A percentile compares a stretch with the other conserved stretches of the same genome.
Conservation (phyloP, 768 basidiomycete species). For the Calocera cornea region DNA sequence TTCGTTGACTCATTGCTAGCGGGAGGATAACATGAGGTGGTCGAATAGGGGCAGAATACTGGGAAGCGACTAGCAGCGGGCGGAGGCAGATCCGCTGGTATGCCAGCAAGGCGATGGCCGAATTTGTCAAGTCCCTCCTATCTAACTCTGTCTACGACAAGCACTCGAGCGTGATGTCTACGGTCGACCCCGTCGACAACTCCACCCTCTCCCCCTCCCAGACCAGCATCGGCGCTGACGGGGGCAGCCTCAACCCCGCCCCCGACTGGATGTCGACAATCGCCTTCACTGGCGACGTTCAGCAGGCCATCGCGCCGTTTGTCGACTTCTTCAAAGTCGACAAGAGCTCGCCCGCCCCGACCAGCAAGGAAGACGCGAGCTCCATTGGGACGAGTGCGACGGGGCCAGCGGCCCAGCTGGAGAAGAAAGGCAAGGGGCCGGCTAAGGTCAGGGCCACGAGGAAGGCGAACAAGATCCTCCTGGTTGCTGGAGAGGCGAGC, state of each 20-base stretch:
- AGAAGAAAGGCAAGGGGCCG: neutral
- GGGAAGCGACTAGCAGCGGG: neutral
- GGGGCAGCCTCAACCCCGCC: neutral
- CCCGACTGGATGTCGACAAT: neutral
- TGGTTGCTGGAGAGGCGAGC: neutral
- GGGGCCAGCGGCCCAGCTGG: neutral
- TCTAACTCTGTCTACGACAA: too few relatives aligned
- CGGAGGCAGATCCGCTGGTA: neutral
- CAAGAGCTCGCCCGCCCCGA: neutral
- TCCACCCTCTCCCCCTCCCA: neutral
- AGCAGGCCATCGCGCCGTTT: neutral
- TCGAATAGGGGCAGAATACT: neutral
- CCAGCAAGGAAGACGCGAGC: neutral
- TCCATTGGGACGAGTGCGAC: neutral
- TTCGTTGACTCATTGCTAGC: neutral
- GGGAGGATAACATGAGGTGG: neutral
- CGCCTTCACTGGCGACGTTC: neutral
- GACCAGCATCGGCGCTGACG: neutral
- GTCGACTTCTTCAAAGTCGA: neutral
- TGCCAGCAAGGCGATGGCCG: neutral
- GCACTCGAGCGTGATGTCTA: neutral
- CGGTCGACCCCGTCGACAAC: neutral
- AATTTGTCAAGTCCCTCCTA: neutral
- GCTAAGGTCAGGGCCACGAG: neutral
- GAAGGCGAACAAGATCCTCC: neutral